Conservation (phyloP, 1,139 yeast genomes). For the Diutina sp. region DNA sequence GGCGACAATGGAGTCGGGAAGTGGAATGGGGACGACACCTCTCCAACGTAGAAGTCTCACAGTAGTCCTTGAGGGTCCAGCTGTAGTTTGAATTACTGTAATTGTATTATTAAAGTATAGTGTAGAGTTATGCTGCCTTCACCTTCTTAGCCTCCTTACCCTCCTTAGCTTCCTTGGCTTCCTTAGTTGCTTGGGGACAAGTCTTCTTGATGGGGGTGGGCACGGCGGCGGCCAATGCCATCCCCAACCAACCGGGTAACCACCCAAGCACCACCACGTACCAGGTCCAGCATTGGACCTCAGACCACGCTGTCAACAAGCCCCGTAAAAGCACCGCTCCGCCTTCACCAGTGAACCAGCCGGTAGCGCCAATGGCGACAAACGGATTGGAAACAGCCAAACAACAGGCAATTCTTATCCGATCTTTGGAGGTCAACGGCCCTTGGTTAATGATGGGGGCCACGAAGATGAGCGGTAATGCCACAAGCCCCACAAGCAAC, state of each 20-base stretch:
- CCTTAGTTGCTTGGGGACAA: not conserved
- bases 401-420: constrained; percentile 13
- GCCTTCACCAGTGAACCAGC: constrained; percentile 12
- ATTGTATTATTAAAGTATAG: not conserved
- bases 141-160: not conserved
- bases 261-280: constrained; percentile 60
- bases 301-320: constrained; percentile 51
- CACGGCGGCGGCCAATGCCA: constrained; percentile 11
- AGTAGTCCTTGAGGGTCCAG: too few relatives aligned
- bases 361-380: constrained; percentile 22
- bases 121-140: not conserved
- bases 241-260: constrained; percentile 70
- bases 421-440: not conserved
- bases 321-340: constrained; percentile 30
- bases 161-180: not conserved
- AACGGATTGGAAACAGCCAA: constrained; percentile 44
- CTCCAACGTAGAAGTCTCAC: too few relatives aligned
- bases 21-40: too few relatives aligned
- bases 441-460: not conserved
- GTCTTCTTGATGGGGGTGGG: not conserved
- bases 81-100: too few relatives aligned
- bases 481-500: constrained; percentile 49
- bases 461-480: constrained; percentile 62
- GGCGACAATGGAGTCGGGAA: too few relatives aligned
- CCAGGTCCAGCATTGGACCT: constrained; percentile 84